phyloP scores from a whole-genome alignment of 2,329 filamentous ascomycete genomes.

The Ilyonectria robusta region DNA sequence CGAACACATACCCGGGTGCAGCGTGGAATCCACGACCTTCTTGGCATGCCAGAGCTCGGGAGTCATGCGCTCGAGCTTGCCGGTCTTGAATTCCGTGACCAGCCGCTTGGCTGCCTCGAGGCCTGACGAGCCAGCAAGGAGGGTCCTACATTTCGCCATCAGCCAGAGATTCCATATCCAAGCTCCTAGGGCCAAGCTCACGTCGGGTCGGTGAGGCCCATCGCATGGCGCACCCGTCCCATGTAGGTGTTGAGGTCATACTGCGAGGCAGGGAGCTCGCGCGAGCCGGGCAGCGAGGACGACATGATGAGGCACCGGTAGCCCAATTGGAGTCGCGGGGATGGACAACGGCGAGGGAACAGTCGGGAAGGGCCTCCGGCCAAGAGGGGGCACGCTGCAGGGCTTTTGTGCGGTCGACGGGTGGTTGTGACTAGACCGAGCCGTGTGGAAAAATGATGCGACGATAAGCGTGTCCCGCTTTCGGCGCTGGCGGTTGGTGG shows the following conservation, averaged over 20 bases:
- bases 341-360: constrained; percentile 13
- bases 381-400: constrained; percentile 8
- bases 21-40: constrained; percentile 95
- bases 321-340: constrained; percentile 26
- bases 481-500: constrained; percentile 45
- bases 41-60: constrained; percentile 95
- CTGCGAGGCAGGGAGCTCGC: constrained; percentile 91
- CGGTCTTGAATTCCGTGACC: constrained; percentile 88
- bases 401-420: constrained; percentile 27
- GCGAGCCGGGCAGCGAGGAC: constrained; percentile 74
- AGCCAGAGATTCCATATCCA: constrained; percentile 14
- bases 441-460: constrained; percentile 43
- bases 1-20: constrained; percentile 84
- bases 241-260: constrained; percentile 95
- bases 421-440: constrained; percentile 29
- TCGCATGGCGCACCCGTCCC: constrained; percentile 92
- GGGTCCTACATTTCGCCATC: constrained; percentile 72
- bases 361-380: constrained; percentile 22
- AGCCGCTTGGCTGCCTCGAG: constrained; percentile 89
- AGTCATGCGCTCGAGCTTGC: constrained; percentile 84
- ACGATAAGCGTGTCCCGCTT: constrained; percentile 52
- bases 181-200: constrained; percentile 65
- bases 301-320: constrained; percentile 64
- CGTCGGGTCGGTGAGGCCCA: constrained; percentile 94
- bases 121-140: constrained; percentile 83